phyloP scores from a whole-genome alignment of 768 basidiomycete species.

The Tephrocybe sp. region DNA sequence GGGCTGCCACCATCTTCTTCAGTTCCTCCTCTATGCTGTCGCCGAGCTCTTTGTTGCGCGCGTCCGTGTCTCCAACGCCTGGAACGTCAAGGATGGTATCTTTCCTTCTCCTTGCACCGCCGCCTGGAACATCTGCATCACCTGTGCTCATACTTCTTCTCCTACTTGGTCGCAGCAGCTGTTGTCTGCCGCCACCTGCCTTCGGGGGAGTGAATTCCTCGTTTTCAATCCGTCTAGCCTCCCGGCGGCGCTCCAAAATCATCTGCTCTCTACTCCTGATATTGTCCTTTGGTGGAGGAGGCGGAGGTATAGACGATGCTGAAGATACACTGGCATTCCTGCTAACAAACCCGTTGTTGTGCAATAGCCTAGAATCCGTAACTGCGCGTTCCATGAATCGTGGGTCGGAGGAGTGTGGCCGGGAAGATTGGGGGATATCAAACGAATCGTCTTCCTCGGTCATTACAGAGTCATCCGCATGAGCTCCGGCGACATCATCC shows the following conservation, averaged over 20 bases:
- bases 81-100: slow-evolving; percentile 39
- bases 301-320: slow-evolving; percentile 39
- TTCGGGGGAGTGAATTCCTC: slow-evolving; percentile 31
- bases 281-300: slow-evolving; percentile 63
- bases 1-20: slow-evolving; percentile 54
- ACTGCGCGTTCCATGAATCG: slow-evolving; percentile 43
- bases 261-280: slow-evolving; percentile 65
- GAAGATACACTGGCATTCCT: slow-evolving; percentile 45
- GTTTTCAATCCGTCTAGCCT: slow-evolving; percentile 56
- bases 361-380: slow-evolving; percentile 48
- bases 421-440: slow-evolving; percentile 24
- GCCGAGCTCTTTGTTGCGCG: slow-evolving; percentile 53
- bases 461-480: slow-evolving; percentile 41
- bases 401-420: slow-evolving; percentile 15
- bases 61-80: slow-evolving; percentile 24
- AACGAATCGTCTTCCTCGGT: slow-evolving; percentile 43
- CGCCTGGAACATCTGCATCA: slow-evolving; percentile 54
- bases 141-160: slow-evolving; percentile 80
- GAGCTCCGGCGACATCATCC: slow-evolving; percentile 59
- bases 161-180: slow-evolving; percentile 47
- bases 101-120: slow-evolving; percentile 31
- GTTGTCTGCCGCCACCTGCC: slow-evolving; percentile 15
- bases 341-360: slow-evolving; percentile 37
- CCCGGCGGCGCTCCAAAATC: slow-evolving; percentile 69
- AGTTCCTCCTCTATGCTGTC: slow-evolving; percentile 78